Conservation (phyloP, 306 rosid species). For the Dryas drummondii region DNA sequence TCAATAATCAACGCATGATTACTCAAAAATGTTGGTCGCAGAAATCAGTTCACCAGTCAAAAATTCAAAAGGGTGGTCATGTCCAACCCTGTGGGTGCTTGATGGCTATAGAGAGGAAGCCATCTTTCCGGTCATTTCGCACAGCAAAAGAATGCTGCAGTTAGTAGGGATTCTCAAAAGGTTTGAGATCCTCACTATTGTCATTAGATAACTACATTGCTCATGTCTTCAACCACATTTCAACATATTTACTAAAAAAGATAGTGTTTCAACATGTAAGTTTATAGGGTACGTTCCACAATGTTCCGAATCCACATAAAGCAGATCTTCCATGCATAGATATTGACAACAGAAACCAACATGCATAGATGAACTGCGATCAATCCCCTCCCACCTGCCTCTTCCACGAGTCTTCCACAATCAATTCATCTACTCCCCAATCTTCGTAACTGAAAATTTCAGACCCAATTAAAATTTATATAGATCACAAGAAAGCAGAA, state of each 20-base stretch:
- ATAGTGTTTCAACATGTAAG: background rate
- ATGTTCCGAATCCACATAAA: background rate
- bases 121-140: too few relatives aligned
- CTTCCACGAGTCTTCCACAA: constrained; percentile 98
- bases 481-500: background rate
- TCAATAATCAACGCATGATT: background rate
- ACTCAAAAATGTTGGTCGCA: background rate
- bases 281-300: constrained; percentile 1
- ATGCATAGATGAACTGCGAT: constrained; percentile 14
- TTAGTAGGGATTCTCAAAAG: too few relatives aligned
- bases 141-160: too few relatives aligned
- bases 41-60: too few relatives aligned
- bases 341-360: background rate
- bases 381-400: constrained; percentile 94
- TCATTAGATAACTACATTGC: too few relatives aligned
- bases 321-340: background rate
- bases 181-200: too few relatives aligned
- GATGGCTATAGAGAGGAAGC: too few relatives aligned
- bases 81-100: too few relatives aligned
- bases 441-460: constrained; percentile 71
- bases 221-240: too few relatives aligned
- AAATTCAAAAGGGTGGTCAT: too few relatives aligned
- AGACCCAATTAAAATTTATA: background rate
- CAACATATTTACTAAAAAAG: background rate
- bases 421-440: constrained; percentile 97